Evolutionary conservation across 768 basidiomycete genomes (phyloP), one percentile per base, ranked within the genome.

Genomic region (Hemileccinum impolitum): DNA sequence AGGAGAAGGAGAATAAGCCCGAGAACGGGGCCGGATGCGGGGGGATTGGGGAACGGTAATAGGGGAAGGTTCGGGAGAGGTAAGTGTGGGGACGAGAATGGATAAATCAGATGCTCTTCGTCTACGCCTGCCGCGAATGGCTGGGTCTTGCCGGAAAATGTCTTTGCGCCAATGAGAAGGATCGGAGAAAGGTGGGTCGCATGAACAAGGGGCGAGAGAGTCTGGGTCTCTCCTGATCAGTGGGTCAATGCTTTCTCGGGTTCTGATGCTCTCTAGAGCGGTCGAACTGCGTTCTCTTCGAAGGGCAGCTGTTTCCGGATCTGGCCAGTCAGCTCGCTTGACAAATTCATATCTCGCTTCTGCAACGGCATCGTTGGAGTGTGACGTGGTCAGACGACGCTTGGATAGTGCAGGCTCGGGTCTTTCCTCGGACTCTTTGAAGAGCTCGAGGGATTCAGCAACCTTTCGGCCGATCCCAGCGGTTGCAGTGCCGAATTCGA

Each of bases 281-380:
- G 81, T 79, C 31, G 76, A 72, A 60, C 87, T 89, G 65, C 77
- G 81, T 61, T 87, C 84, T 50, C 87, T 73, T 48, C 87, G 75
- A 42, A 83, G 71, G 17, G 83, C 85, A 47, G 82, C 85, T 6
- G 79, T 72, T 69, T 89, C 89, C 35, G 85, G 79, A 64, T 88
- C 87, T 1, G 85, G 87, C 90, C 90, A 90, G 55, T 87, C 89
- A 14, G 90, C 82, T 37, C 89, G 80, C 63, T 88, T 90, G 40
- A 90, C 86, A 58, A 89, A 90, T 71, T 90, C 80, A 61, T 82
- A 90, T 60, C 83, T 78, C 15, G 86, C 77, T 53, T 85, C 79
- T 21, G 80, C 77, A 38, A 87, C 81, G 51, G 80, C 77, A 25
- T 74, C 71, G 28, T 71, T 70, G 34, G 78, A 72, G 28, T 72